phyloP scores from a whole-genome alignment of 768 basidiomycete genomes.

The Termitomyces sp. region DNA sequence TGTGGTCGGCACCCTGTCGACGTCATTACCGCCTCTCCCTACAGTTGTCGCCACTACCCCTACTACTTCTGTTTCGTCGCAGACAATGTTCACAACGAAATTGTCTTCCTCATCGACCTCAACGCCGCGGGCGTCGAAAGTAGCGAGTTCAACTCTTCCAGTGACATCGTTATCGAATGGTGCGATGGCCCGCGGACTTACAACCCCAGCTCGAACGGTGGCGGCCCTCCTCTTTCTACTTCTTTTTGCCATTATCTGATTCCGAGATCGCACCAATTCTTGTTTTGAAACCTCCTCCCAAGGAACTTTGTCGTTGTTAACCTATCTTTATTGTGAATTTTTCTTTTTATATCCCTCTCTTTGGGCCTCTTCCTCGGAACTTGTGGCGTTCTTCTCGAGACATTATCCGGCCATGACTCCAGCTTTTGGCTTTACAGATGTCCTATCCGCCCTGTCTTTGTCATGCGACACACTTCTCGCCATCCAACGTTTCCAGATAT shows the following conservation, averaged over 20 bases:
- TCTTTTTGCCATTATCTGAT: slow-evolving; percentile 6
- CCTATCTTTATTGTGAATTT: slow-evolving; percentile 20
- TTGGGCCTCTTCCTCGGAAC: background rate
- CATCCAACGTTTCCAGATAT: too few species aligned
- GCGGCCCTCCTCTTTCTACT: background rate
- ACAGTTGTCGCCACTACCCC: background rate
- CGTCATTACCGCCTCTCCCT: slow-evolving; percentile 16
- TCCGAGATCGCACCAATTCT: background rate
- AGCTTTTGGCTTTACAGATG: background rate
- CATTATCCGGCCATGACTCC: background rate
- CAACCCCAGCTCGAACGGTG: background rate
- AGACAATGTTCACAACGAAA: slow-evolving; percentile 15
- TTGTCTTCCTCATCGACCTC: slow-evolving; percentile 14
- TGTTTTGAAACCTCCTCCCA: background rate
- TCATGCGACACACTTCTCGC: too few species aligned
- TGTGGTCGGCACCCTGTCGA: slow-evolving; percentile 29
- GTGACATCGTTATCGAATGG: slow-evolving; percentile 8
- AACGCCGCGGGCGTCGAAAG: slow-evolving; percentile 4
- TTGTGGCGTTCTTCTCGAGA: background rate
- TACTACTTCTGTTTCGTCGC: slow-evolving; percentile 8
- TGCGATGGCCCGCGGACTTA: background rate
- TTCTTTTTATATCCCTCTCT: background rate
- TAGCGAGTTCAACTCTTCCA: background rate
- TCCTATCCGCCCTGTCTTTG: background rate
- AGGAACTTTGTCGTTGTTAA: slow-evolving; percentile 2